Base-by-base conservation (phyloP, 139 green algal genomes). In the Axilococcus clingmanii region DNA sequence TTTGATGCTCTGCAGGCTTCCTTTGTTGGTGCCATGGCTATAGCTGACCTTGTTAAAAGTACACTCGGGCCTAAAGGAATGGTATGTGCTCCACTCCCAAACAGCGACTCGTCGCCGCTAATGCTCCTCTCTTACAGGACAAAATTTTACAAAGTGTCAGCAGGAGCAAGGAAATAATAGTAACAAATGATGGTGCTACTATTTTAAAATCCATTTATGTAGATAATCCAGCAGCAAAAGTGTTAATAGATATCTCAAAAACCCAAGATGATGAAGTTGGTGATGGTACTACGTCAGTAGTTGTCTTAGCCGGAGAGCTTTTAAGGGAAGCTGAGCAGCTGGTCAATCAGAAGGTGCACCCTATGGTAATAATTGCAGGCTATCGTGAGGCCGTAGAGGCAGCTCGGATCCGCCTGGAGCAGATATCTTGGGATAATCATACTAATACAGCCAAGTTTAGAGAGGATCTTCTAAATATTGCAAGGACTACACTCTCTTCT, bases 131-230 rank as follows among this genome's bases (percentile, higher is more conserved):
- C n/a, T 16, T 60, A 53, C 74, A 94, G 84, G 93, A 99, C 70
- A 99, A 99, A 59, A 98, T 99, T 48, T 68, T 99, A 53, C 87
- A 98, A 54, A 94, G 80, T 55, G 82, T 95, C 69, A 64, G 76
- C n/a, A 59, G 86, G 0, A 81, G 80, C 3, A 55, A 88, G 23
- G 62, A 87, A 15, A 73, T 98, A 4, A 94, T 84, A 7, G 87
- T 99, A 2, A 99, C 93, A 9, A 99, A 99, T 44, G 93, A 99
- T 59, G 93, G 93, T 9, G 92, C 92, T 40, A 99, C 91, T 32
- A 97, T 99, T 55, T 72, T 99, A 5, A 96, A 98, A 58, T 83
- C 80, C 2, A 72, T 98, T 16, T 84, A 84, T 30, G 82, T 99
- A 11, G 93, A 99, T 72, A 99, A 99, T 68, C 88, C 93, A 3